Percentiles rank a stretch among this genome's conserved stretches.
Evolutionary conservation across 345 rosid species (phyloP).

Genomic region (Hibiscus syriacus): DNA sequence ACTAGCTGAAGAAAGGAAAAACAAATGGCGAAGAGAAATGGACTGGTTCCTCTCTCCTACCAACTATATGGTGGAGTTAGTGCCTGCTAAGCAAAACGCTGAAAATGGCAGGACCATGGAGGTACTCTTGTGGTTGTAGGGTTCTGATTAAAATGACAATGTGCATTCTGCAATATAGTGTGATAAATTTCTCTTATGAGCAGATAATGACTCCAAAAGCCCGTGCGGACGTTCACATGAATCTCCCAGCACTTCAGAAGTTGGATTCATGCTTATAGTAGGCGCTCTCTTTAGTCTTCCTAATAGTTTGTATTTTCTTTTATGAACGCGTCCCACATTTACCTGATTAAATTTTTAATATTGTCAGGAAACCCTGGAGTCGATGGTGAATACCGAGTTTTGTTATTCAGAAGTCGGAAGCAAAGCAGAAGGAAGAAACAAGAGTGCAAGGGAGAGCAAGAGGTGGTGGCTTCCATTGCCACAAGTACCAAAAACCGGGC

Average conservation of each 20-base stretch:
- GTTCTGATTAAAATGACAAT: neutral
- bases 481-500: conserved; percentile 72
- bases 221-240: conserved; percentile 87
- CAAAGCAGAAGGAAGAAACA: conserved; percentile 69
- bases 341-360: neutral
- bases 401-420: conserved; percentile 87
- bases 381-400: conserved; percentile 83
- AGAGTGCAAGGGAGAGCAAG: conserved; percentile 61
- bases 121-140: conserved; percentile 31
- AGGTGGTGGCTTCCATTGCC: conserved; percentile 98
- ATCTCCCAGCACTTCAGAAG: conserved; percentile 92
- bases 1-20: conserved; percentile 62
- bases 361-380: conserved; percentile 72
- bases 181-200: conserved; percentile 19
- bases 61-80: conserved; percentile 89
- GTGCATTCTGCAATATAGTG: conserved; percentile 4
- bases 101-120: conserved; percentile 72
- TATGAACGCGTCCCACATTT: neutral
- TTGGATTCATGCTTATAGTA: conserved; percentile 93
- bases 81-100: conserved; percentile 84
- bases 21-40: conserved; percentile 83
- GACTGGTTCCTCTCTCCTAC: conserved; percentile 95
- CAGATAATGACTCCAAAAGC: conserved; percentile 95
- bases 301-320: neutral
- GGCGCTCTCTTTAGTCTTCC: conserved; percentile 24